Base-by-base conservation (phyloP, 192 early-diverging fungal species). In the Jimgerdemannia lactiflua region DNA sequence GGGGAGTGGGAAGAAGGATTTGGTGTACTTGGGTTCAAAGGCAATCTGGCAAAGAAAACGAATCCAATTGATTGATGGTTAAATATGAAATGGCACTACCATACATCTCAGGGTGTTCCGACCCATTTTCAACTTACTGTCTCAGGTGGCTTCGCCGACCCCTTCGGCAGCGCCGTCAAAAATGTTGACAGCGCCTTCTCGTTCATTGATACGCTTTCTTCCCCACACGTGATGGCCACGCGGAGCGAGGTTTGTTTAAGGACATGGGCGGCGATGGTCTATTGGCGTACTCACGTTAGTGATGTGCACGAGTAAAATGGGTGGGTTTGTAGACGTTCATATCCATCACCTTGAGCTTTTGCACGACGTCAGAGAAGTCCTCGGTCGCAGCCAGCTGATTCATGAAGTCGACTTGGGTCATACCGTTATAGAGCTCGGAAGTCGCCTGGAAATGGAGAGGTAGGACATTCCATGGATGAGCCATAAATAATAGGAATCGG, bases 321-420 rank as follows among this genome's bases (percentile, higher is more conserved):
- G 49, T 14, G 43, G 19, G 42, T 1, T 3, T 80, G 18, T 44
- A 29, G 18, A 86, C 49, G 8, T 59, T 59, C 49, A 59, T 6
- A 59, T 10, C 2, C 49, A 2, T 14, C 78, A 87, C 86, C 71
- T 91, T 86, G 41, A 95, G 79, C 66, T 88, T 88, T 49, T 86
- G 83, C 14, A 90, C 83, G 4, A 93, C 89, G 42, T 86, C 89
- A 3, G 82, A 70, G 43, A 93, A 71, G 68, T 94, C 92, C 17
- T 91, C 87, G 67, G 84, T 83, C 10, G 85, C 86, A 3, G 92
- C 87, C 64, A 98, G 79, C 39, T 86, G 80, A 74, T 92, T 92
- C 83, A 96, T 85, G 73, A 97, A 98, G 72, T 87, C 80, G 9
- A 98, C 90, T 78, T 97, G 94, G 6, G 84, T 82, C 82, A 91